Evolutionary conservation across 345 rosid genomes (phyloP), one percentile per base, ranked within the genome.

Genomic region (Ceriops tagal): DNA sequence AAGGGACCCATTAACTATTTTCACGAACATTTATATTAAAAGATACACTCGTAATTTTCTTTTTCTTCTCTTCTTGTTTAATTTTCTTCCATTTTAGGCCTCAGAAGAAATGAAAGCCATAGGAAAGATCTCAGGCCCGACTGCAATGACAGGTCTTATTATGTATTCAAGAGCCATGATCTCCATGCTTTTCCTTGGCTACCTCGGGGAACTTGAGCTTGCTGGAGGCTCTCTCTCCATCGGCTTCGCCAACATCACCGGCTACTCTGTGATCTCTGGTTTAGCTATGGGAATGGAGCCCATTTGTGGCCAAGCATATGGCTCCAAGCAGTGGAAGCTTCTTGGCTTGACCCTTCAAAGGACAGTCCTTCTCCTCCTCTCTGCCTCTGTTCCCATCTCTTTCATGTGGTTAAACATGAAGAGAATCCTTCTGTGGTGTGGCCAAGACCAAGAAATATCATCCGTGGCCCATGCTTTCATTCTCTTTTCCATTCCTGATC

Each of bases 211-310:
- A 76, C 89, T 92, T 32, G 93, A 89, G 83, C 91, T 95, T 5
- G 99, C 99, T 1, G 98, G 93, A 6, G 99, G 99, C 57, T 92
- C 99, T 53, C 96, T 95, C 46, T 80, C 99, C 75, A 88, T 90
- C 46, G 98, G 96, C 52, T 90, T 95, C 55, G 99, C 99, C 5
- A 95, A 95, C 83, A 95, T 93, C 70, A 91, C 98, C 1, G 98
- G 98, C 55, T 93, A 93, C 89, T 93, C 98, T 27, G 92, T 93
- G 15, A 83, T 93, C 81, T 93, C 98, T 32, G 98, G 98, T 18
- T 83, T 93, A 15, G 92, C 98, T 69, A 92, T 95, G 99, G 99
- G 99, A 65, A 95, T 95, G 99, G 99, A 95, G 67, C 99, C 99
- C 77, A 95, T 95, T 51, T 95, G 99, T 8, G 96, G 96, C 2